Evolutionary conservation across 1,139 yeast genomes (phyloP).

Genomic region (Pichia sp.): DNA sequence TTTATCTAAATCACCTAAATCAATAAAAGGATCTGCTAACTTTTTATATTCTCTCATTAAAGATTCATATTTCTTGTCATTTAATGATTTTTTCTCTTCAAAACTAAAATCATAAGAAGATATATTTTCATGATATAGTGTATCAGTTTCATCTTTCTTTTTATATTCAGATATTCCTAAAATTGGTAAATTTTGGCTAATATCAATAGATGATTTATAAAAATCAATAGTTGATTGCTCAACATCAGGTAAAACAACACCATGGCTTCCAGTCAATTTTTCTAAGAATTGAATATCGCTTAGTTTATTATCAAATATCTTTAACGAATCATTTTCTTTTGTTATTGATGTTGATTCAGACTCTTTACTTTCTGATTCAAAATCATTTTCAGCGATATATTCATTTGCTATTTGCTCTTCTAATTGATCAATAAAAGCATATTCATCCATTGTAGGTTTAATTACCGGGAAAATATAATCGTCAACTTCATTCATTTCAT

Average conservation of each 20-base stretch:
- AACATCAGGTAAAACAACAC: slow-evolving; percentile 2
- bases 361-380: background rate
- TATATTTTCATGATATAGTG: background rate
- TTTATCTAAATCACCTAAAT: slow-evolving; percentile 9
- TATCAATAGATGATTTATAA: slow-evolving; percentile 1
- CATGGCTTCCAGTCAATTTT: slow-evolving; percentile 1
- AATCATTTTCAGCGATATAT: background rate
- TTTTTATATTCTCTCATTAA: slow-evolving; percentile 5
- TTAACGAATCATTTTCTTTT: background rate
- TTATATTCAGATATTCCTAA: slow-evolving; percentile 4
- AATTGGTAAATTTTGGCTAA: slow-evolving; percentile 2
- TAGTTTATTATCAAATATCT: background rate
- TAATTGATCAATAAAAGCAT: no score
- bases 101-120: background rate
- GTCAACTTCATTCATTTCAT: background rate
- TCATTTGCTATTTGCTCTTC: background rate
- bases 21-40: slow-evolving; percentile 9
- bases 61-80: background rate
- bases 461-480: slow-evolving; percentile 4
- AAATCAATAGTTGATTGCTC: background rate
- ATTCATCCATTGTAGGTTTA: no score
- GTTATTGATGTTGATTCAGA: no score
- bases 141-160: background rate
- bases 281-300: background rate
- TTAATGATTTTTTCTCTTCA: background rate